Conservation (phyloP, 2,329 filamentous ascomycete species). For the Alternaria incomplexa region DNA sequence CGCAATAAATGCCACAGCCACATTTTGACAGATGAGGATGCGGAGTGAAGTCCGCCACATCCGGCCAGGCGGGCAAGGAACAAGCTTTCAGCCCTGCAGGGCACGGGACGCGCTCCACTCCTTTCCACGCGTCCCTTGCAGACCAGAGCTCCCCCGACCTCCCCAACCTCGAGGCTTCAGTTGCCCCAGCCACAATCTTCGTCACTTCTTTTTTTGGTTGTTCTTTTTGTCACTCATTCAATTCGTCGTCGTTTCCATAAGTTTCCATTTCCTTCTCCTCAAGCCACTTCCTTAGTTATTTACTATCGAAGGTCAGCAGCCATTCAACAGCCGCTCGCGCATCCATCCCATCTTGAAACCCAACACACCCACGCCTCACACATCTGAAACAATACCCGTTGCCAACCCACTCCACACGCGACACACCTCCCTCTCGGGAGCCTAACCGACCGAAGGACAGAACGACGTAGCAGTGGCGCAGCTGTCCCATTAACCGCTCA, state of each 20-base stretch:
- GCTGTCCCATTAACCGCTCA: constrained; percentile 2
- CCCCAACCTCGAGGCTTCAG: constrained; percentile 2
- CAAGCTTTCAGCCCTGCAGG: constrained; percentile 15
- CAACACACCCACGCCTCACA: constrained; percentile 6
- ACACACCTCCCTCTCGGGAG: constrained; percentile 23
- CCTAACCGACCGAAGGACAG: constrained; percentile 13
- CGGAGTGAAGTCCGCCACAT: constrained; percentile 5
- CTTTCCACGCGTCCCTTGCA: constrained; percentile 22
- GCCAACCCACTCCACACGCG: constrained; percentile 17
- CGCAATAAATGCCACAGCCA: constrained; percentile 1
- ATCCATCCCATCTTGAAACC: constrained; percentile 6
- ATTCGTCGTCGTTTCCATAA: not conserved
- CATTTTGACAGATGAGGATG: not conserved
- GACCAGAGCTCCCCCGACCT: constrained; percentile 21
- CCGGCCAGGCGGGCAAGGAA: constrained; percentile 4
- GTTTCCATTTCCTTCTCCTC: not conserved
- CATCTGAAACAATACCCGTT: constrained; percentile 12
- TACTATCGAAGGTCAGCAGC: not conserved
- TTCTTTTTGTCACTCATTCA: not conserved
- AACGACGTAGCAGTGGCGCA: constrained; percentile 11
- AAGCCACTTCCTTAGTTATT: not conserved
- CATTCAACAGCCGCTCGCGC: not conserved
- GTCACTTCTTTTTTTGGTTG: not conserved
- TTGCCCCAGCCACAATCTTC: constrained; percentile 20
- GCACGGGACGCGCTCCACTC: constrained; percentile 6